Evolutionary conservation across 1,284 basidiomycete genomes (phyloP), one percentile per base, ranked within the genome.

Genomic region (Meripilus lineatus): DNA sequence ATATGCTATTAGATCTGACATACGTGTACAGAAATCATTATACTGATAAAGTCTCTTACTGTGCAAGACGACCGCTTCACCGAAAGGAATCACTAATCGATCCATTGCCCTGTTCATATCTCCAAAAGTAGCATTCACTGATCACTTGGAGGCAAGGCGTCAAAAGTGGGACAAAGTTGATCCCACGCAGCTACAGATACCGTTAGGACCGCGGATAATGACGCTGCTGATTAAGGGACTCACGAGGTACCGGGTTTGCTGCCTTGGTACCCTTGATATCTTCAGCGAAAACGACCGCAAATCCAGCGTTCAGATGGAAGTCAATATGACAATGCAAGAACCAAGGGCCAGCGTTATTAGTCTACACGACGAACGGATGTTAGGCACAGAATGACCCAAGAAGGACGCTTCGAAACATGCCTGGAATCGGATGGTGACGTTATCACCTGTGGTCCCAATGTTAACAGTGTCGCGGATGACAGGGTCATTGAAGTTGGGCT

Each of bases 271-370:
- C 44, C 4, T 24, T 15, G 14, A 48, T 40, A 24, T 45, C 52
- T 40, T 55, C 54, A 14, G 52, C 53, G n/a, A 55, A 44, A 24
- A 52, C 52, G 17, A 47, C 42, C 15, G 48, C 52, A 24, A 55
- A 41, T 18, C 53, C 53, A 28, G 48, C 48, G 13, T 43, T 37
- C 23, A 48, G 23, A 38, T 37, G 37, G 38, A n/a, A 30, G 28
- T 40, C 40, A 15, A 49, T 42, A 35, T 49, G 47, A 23, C 72
- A 74, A 45, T 72, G 71, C 35, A 73, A 30, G 40, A 42, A 42
- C 40, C 40, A 42, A 20, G 40, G 40, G 5, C 73, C 74, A 3
- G 68, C 50, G 39, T 75, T 75, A 44, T 74, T 59, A 3, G 72
- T 47, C 22, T 18, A 24, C 15, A 26, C 8, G 7, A 32, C 11